Percentiles rank a stretch among this genome's conserved stretches.
phyloP scores from a whole-genome alignment of 2,329 filamentous ascomycete species.

The Fusarium citri region DNA sequence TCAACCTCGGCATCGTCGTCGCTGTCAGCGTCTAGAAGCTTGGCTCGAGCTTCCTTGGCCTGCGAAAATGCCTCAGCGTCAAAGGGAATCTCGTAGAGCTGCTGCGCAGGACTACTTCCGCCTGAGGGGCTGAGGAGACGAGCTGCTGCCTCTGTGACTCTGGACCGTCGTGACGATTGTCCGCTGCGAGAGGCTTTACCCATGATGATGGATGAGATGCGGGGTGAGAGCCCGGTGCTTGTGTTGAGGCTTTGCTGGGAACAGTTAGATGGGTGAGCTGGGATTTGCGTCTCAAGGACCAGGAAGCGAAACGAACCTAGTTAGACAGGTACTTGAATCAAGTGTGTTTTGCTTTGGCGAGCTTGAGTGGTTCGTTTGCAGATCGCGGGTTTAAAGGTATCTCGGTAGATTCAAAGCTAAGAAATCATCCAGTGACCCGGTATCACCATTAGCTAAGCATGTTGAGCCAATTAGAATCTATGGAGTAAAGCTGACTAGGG shows the following conservation, averaged over 20 bases:
- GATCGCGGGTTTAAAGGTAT: slow-evolving; percentile 36
- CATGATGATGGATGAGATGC: slow-evolving; percentile 27
- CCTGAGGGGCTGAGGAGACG: slow-evolving; percentile 5
- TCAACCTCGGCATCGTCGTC: slow-evolving; percentile 18
- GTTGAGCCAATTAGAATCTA: slow-evolving; percentile 1
- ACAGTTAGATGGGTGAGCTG: not conserved
- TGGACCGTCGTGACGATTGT: slow-evolving; percentile 1
- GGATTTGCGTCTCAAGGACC: not conserved
- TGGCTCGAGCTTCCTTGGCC: slow-evolving; percentile 25
- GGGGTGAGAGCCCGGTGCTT: not conserved
- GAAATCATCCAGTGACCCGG: slow-evolving; percentile 25
- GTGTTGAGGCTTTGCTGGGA: not conserved
- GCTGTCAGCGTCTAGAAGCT: slow-evolving; percentile 14
- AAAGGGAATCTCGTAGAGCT: slow-evolving; percentile 31
- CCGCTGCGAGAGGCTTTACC: slow-evolving; percentile 17
- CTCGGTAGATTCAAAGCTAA: slow-evolving; percentile 32
- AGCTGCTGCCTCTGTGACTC: slow-evolving; percentile 9
- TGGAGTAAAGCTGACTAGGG: slow-evolving; percentile 7
- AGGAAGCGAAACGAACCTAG: slow-evolving; percentile 13
- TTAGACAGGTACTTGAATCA: slow-evolving; percentile 10
- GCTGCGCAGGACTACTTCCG: slow-evolving; percentile 19
- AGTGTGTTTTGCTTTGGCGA: slow-evolving; percentile 21
- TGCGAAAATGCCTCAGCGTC: slow-evolving; percentile 19
- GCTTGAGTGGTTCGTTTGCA: slow-evolving; percentile 30
- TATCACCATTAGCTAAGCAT: slow-evolving; percentile 35